Base-by-base conservation (phyloP, 1,284 basidiomycete genomes). In the Anthracocystis setariae region DNA sequence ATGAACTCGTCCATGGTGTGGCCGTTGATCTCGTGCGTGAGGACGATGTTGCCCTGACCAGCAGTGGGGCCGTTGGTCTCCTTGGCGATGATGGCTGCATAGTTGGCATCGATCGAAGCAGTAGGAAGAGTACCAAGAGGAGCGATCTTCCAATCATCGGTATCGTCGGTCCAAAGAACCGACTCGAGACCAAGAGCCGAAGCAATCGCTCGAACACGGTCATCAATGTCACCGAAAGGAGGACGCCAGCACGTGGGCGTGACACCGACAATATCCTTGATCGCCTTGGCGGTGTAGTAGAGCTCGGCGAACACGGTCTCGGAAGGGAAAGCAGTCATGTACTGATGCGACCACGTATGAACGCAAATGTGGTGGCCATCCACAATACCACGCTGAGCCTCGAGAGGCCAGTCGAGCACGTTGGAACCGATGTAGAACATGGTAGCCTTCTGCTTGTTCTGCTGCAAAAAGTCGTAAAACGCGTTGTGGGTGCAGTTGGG, bases 291-390 rank as follows among this genome's bases (percentile, higher is more conserved):
- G 25, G 86, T 85, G 83, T 87, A 87, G 78, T 86, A 88, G 21
- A 88, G 82, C 79, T 87, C 87, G 39, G 86, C 86, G 68, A 87
- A 87, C 24, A 84, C 86, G 64, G 85, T 81, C 53, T 86, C 85
- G 79, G 85, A 57, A 84, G 57, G 83, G 50, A 87, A 77, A 13
- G 84, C 78, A 8, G 86, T 87, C 84, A 86, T 85, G 78, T 85
- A 84, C 72, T 79, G 81, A 71, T 86, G 85, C 12, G 81, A 83
- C 85, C 86, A 86, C 0, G 73, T 74, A 59, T 79, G 77, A 13
- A 74, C 74, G 46, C 78, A 80, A 20, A 80, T 70, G 57, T 79
- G 71, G 40, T 80, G 79, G 17, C 79, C 78, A 42, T 80, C 79
- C 9, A 68, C 68, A n/a, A 81, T 46, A 40, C 83, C 86, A 35